phyloP scores from a whole-genome alignment of 179 eudicot genomes.

The Beta corolliflora region DNA sequence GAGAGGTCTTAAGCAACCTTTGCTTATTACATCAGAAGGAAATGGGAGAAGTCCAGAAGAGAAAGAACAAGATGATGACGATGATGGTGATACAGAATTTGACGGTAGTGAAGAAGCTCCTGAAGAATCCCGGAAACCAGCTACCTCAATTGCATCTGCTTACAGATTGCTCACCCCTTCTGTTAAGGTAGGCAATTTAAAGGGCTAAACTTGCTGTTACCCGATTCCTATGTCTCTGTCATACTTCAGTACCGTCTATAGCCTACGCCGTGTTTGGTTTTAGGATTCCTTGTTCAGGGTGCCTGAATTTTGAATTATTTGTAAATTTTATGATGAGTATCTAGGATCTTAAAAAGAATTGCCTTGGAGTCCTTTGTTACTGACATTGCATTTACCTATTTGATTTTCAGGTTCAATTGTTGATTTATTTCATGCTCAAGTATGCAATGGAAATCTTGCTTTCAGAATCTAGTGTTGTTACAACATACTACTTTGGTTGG shows the following conservation, averaged over 20 bases:
- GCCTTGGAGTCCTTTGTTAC: not conserved
- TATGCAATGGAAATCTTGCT: constrained; percentile 91
- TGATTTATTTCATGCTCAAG: constrained; percentile 90
- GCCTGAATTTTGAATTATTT: not conserved
- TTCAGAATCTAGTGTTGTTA: constrained; percentile 89
- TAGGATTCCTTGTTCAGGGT: too few relatives aligned
- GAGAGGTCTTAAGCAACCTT: constrained; percentile 66
- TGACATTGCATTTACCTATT: constrained; percentile 12
- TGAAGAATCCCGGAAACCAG: constrained; percentile 70
- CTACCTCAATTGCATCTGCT: constrained; percentile 66
- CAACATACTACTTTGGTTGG: constrained; percentile 89
- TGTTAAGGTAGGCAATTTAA: constrained; percentile 54
- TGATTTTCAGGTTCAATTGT: constrained; percentile 72
- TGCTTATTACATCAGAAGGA: constrained; percentile 44
- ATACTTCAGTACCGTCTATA: not conserved
- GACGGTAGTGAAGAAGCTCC: constrained; percentile 75
- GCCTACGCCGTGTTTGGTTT: not conserved
- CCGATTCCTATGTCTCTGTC: not conserved
- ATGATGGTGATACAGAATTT: constrained; percentile 52
- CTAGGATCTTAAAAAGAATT: not conserved
- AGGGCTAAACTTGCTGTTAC: not conserved
- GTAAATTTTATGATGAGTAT: not conserved
- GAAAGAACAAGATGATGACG: constrained; percentile 53
- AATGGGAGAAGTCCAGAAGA: constrained; percentile 37
- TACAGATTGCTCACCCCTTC: constrained; percentile 90